These are phyloP conservation scores for Colletotrichum sp. DNA, from an alignment of 2,329 filamentous ascomycete genomes.

Conservation along the genomic window DNA sequence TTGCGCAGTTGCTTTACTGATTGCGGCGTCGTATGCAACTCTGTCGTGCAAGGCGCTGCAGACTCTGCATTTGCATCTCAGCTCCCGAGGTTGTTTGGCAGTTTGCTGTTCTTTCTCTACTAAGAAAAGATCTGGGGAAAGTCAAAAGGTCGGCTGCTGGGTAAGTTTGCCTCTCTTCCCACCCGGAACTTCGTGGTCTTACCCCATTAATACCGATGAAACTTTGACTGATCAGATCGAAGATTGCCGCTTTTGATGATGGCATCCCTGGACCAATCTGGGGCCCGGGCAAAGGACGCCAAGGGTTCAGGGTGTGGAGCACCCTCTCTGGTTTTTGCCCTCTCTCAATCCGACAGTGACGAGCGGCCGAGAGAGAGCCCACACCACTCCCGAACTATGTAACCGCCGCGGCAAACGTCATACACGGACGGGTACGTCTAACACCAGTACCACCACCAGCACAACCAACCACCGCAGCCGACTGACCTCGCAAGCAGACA, in stretches of 20 bases:
- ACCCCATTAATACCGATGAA: neutral
- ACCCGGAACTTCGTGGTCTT: neutral
- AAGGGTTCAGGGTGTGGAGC: conserved; percentile 11
- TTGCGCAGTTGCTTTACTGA: neutral
- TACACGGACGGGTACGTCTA: conserved; percentile 6
- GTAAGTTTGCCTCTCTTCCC: neutral
- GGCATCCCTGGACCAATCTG: neutral
- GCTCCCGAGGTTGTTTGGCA: neutral
- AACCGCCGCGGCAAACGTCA: conserved; percentile 17
- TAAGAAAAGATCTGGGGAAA: neutral
- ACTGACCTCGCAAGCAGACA: neutral
- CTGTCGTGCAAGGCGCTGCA: neutral
- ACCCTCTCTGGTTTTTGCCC: neutral
- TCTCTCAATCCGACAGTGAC: conserved; percentile 14
- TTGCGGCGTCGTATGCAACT: neutral
- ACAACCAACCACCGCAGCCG: neutral
- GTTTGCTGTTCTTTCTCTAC: neutral
- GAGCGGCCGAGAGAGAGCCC: neutral
- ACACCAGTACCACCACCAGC: neutral
- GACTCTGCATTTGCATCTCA: neutral
- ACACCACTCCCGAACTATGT: conserved; percentile 2
- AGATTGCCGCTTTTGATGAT: conserved; percentile 11
- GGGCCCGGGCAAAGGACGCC: conserved; percentile 7
- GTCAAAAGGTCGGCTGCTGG: neutral
- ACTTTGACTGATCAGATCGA: conserved; percentile 16